These are phyloP conservation scores for Pythium guiyangense DNA, from an alignment of 352 stramenopile species.

Conservation along the genomic window DNA sequence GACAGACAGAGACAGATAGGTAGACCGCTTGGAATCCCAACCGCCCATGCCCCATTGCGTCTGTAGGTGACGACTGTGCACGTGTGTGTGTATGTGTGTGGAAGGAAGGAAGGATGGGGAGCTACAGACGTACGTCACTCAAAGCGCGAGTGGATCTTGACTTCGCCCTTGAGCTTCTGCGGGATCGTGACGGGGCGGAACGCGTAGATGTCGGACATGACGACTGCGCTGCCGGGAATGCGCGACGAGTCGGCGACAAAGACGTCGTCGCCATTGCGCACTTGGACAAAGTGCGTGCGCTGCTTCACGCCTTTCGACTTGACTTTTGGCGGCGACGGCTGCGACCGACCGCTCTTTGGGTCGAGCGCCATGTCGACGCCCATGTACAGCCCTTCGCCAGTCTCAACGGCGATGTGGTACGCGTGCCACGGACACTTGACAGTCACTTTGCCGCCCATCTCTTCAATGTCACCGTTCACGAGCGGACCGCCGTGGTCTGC, in stretches of 20 bases:
- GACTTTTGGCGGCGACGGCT: conserved; percentile 45
- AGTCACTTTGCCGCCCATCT: conserved; percentile 68
- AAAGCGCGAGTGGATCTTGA: conserved; percentile 71
- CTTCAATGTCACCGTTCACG: conserved; percentile 79
- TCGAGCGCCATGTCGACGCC: conserved; percentile 70
- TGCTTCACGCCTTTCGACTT: conserved; percentile 86
- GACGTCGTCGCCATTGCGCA: conserved; percentile 62
- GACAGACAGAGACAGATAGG: too few species aligned
- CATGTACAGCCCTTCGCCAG: conserved; percentile 82
- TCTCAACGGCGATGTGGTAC: conserved; percentile 80
- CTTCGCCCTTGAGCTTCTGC: conserved; percentile 31
- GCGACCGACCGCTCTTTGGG: conserved; percentile 30
- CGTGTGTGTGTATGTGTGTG: too few species aligned
- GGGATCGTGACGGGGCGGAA: conserved; percentile 50
- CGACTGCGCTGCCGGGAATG: conserved; percentile 31
- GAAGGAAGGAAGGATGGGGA: too few species aligned
- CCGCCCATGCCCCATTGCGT: too few species aligned
- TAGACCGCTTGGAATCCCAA: too few species aligned
- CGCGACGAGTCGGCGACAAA: conserved; percentile 75
- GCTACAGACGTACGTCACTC: too few species aligned
- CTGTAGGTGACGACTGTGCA: too few species aligned
- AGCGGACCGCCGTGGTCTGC: conserved; percentile 82
- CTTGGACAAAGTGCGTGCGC: conserved; percentile 73
- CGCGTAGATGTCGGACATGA: conserved; percentile 75
- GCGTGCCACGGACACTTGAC: conserved; percentile 86